Conservation (phyloP, 2,329 filamentous ascomycete genomes). For the Pseudogymnoascus sp. region DNA sequence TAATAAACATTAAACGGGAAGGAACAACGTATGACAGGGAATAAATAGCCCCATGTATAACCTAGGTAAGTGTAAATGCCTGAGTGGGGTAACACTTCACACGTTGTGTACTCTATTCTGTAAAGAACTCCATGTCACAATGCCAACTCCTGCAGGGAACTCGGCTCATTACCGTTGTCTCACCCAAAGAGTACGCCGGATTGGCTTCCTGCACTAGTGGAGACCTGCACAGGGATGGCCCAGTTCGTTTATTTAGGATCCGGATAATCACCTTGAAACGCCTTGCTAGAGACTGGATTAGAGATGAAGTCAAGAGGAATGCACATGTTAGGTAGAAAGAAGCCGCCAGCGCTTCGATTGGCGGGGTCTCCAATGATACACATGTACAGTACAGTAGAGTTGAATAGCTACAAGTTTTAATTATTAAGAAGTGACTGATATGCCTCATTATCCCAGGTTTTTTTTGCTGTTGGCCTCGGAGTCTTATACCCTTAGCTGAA, state of each 20-base stretch:
- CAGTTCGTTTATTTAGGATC: background rate
- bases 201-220: background rate
- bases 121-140: background rate
- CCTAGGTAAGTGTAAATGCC: background rate
- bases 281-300: background rate
- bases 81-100: background rate
- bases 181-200: background rate
- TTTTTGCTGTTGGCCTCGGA: background rate
- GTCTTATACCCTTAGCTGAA: background rate
- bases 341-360: background rate
- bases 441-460: background rate
- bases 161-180: background rate
- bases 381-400: background rate
- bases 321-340: background rate
- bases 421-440: background rate
- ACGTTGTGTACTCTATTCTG: background rate
- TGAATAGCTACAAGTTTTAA: background rate
- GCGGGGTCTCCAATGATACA: background rate
- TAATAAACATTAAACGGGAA: too few relatives aligned
- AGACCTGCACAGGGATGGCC: background rate
- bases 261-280: background rate
- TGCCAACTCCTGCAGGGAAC: background rate
- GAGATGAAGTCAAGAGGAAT: background rate
- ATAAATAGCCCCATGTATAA: background rate
- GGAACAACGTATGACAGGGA: too few relatives aligned